phyloP scores from a whole-genome alignment of 148 eudicot species.

The Cornus controversa region DNA sequence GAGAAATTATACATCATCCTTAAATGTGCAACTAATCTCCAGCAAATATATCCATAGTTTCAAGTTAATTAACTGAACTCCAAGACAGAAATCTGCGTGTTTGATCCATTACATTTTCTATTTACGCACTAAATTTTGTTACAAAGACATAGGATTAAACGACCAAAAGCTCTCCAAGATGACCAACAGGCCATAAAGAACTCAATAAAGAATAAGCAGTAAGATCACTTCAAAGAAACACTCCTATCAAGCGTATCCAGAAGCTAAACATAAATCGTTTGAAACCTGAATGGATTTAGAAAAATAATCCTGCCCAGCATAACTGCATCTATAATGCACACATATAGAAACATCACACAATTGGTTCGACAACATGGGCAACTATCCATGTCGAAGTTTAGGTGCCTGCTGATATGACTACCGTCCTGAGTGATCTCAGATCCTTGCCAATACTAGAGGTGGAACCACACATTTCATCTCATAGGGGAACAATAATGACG shows the following conservation, averaged over 20 bases:
- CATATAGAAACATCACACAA: neutral
- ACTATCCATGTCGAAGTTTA: neutral
- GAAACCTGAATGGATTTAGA: neutral
- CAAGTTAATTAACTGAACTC: neutral
- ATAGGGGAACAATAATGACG: neutral
- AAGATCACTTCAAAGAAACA: neutral
- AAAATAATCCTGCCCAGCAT: neutral
- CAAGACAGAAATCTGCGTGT: neutral
- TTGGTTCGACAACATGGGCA: neutral
- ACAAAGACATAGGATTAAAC: neutral
- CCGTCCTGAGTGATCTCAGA: neutral
- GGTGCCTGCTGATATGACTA: neutral
- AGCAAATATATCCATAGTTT: neutral
- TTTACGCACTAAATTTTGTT: slow-evolving; percentile 20
- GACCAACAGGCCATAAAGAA: neutral
- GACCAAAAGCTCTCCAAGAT: no score
- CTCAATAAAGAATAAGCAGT: neutral
- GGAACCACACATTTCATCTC: neutral
- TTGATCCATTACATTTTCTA: neutral
- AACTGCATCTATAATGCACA: neutral
- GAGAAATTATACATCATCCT: neutral
- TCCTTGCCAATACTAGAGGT: neutral
- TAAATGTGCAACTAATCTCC: neutral
- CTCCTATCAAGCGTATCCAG: neutral
- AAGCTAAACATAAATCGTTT: neutral